Conservation (phyloP, 495 filamentous ascomycete species). For the Hypoxylon intermedium region DNA sequence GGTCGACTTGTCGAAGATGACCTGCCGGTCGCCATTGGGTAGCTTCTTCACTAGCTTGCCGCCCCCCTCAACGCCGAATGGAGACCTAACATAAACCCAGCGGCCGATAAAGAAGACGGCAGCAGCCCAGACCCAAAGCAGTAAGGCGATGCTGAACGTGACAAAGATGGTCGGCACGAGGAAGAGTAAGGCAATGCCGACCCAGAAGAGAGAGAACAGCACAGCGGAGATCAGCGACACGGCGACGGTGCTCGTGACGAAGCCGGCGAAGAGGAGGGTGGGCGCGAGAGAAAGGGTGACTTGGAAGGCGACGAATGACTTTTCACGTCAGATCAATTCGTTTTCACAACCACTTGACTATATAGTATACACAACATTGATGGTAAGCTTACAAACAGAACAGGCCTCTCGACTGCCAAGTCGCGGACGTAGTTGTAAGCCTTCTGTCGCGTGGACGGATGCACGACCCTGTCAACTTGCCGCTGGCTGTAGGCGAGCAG, state of each 20-base stretch:
- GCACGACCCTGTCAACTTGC: conserved; percentile 47
- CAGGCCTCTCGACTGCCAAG: conserved; percentile 41
- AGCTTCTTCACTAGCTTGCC: conserved; percentile 14
- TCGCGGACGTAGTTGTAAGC: conserved; percentile 30
- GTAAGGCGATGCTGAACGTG: conserved; percentile 60
- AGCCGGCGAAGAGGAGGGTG: conserved; percentile 65
- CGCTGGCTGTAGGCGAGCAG: conserved; percentile 43
- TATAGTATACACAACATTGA: not conserved
- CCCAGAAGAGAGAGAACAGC: conserved; percentile 67
- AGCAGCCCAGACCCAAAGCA: conserved; percentile 69
- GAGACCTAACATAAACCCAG: conserved; percentile 51
- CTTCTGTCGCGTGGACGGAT: conserved; percentile 42
- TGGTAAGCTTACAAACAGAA: conserved; percentile 45
- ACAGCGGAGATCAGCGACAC: conserved; percentile 63
- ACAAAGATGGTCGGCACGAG: conserved; percentile 69
- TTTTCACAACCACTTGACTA: not conserved
- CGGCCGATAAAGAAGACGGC: conserved; percentile 62
- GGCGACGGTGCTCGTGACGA: conserved; percentile 61
- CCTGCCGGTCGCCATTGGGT: conserved; percentile 12
- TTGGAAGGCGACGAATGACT: conserved; percentile 64
- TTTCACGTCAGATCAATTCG: not conserved
- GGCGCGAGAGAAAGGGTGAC: conserved; percentile 64
- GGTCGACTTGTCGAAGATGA: conserved; percentile 35
- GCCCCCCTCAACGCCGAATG: conserved; percentile 26
- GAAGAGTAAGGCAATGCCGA: conserved; percentile 66